phyloP scores from a whole-genome alignment of 257 asterid species.

The Phtheirospermum japonicum region DNA sequence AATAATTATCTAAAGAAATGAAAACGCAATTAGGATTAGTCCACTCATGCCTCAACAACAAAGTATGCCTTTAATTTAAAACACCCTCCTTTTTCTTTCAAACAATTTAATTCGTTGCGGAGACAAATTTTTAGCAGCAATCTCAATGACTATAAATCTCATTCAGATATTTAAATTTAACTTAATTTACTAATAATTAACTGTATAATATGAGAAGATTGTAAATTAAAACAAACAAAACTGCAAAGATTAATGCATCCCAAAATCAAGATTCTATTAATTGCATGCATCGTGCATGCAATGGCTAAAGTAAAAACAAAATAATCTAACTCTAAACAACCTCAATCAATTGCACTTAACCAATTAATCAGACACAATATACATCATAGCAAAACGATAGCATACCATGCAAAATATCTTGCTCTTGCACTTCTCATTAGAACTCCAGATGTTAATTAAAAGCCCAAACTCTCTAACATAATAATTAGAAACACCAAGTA shows the following conservation, averaged over 20 bases:
- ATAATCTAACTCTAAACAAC: neutral
- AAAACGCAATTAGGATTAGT: constrained; percentile 17
- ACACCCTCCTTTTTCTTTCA: constrained; percentile 20
- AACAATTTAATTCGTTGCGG: neutral
- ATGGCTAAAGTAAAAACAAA: constrained; percentile 9
- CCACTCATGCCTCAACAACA: too few relatives aligned
- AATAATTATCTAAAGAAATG: constrained; percentile 27
- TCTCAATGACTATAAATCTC: too few relatives aligned
- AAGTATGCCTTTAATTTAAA: constrained; percentile 34
- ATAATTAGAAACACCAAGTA: constrained; percentile 9
- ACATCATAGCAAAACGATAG: constrained; percentile 19
- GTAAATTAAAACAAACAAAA: too few relatives aligned
- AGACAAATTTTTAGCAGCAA: too few relatives aligned
- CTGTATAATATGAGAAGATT: neutral
- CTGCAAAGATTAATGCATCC: neutral
- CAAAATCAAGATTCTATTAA: neutral
- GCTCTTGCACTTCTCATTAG: too few relatives aligned
- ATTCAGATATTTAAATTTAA: too few relatives aligned
- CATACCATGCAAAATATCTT: too few relatives aligned
- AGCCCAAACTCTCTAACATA: constrained; percentile 18
- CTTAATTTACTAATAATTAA: neutral
- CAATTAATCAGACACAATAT: neutral
- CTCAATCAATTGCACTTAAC: neutral
- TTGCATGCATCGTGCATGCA: constrained; percentile 33
- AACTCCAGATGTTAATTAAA: too few relatives aligned